Percentiles rank a stretch among this genome's conserved stretches.
Evolutionary conservation across 1,284 basidiomycete species (phyloP).

Genomic region (Lentinula novae-zelandiae): DNA sequence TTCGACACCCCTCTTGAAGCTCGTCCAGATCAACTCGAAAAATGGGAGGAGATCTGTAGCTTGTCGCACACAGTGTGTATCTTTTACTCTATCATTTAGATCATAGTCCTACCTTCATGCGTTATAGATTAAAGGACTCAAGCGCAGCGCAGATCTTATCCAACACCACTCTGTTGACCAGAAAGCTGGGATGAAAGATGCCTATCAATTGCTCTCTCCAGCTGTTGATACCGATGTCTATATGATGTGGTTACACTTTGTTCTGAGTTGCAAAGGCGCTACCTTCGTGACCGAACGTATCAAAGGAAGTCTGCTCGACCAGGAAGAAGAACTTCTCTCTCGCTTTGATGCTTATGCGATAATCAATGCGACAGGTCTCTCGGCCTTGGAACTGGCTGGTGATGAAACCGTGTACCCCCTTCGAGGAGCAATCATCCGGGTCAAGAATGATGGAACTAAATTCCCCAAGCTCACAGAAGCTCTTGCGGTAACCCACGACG

Average conservation of each 20-base stretch:
- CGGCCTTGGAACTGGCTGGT: conserved; percentile 26
- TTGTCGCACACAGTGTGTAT: neutral
- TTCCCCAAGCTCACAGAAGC: conserved; percentile 33
- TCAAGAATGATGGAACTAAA: conserved; percentile 33
- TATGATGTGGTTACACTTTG: conserved; percentile 28
- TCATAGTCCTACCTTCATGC: neutral
- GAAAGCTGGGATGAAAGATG: conserved; percentile 28
- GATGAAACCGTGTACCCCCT: conserved; percentile 32
- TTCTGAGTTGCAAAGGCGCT: conserved; percentile 29
- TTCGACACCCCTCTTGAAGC: conserved; percentile 28
- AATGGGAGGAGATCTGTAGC: conserved; percentile 5
- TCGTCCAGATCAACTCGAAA: conserved; percentile 23
- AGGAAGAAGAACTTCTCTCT: conserved; percentile 27
- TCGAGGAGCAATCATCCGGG: conserved; percentile 34
- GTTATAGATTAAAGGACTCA: conserved; percentile 22
- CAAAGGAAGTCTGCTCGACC: conserved; percentile 20
- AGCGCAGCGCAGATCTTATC: conserved; percentile 23
- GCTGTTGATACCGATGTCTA: conserved; percentile 35
- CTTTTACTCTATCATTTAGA: neutral
- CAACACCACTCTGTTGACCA: conserved; percentile 21
- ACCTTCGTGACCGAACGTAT: conserved; percentile 27
- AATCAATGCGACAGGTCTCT: conserved; percentile 32
- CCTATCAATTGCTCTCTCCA: conserved; percentile 31
- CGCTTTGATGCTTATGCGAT: conserved; percentile 30
- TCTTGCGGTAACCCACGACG: conserved; percentile 23